Evolutionary conservation across 352 stramenopile species (phyloP), one percentile per base, ranked within the genome.

Genomic region (Pythium brassicae): DNA sequence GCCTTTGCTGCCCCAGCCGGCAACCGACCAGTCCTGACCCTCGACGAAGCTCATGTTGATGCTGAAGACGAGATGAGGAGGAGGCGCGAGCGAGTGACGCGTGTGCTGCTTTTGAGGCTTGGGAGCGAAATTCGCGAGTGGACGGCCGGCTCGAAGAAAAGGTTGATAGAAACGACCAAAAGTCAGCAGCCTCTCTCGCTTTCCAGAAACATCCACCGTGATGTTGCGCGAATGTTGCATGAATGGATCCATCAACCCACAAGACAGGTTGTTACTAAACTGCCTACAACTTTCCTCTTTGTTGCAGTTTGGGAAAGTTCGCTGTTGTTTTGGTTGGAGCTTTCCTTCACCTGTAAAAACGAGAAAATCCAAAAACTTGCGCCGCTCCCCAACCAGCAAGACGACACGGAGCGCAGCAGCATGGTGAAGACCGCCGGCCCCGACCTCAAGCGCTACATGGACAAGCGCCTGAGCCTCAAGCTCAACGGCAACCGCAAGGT

Each of bases 401-500:
- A 35, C 29, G 29, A 35, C 9, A 35, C 29, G 5, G 9, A 35
- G 15, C 51, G n/a, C 29, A 55, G 59, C 23, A 52, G 46, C 25
- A 93, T 91, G 83, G 78, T 88, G 50, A 93, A 93, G 61, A 75
- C 75, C 15, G 76, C 78, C 37, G 84, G 80, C 48, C 86, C 86
- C 23, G 86, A 96, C 69, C 77, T 96, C 62, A 95, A 94, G 78
- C 78, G 87, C 52, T 96, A 92, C 78, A 97, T 97, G 96, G 94
- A 98, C 77, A 98, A 98, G 81, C 84, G 78, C 40, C 67, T 99
- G 52, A 92, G 80, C 66, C 69, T 98, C 53, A 96, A 90, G 62
- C 80, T 99, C 50, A 98, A 98, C 67, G 94, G 90, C 43, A 98
- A 98, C 72, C 83, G 94, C 59, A 97, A 97, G 68, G 80, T 98